A percentile compares a stretch with the other conserved stretches of the same genome.
Conservation (phyloP, 1,284 basidiomycete species). For the Microbotryomycetes sp. region DNA sequence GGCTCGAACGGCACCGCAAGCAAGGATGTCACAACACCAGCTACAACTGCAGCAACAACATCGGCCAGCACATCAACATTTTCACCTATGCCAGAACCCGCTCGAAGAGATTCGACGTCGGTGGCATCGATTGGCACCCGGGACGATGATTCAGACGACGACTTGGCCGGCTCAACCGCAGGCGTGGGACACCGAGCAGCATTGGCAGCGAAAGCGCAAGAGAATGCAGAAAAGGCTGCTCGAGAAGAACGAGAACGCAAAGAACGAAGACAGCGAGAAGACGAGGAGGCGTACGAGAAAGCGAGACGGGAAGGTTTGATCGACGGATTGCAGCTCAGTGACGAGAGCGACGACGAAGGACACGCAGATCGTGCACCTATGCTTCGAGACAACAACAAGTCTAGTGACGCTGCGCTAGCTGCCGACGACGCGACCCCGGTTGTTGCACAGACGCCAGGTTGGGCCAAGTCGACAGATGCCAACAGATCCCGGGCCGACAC, state of each 20-base stretch:
- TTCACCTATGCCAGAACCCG: background rate
- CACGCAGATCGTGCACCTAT: constrained; percentile 48
- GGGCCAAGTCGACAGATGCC: background rate
- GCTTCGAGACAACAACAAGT: background rate
- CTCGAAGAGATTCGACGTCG: background rate
- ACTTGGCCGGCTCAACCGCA: constrained; percentile 9
- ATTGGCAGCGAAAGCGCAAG: constrained; percentile 20
- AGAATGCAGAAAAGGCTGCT: constrained; percentile 20
- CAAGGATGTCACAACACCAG: background rate
- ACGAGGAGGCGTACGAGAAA: constrained; percentile 22
- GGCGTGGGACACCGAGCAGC: constrained; percentile 22
- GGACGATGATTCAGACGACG: constrained; percentile 19
- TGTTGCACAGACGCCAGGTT: background rate
- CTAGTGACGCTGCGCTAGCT: background rate
- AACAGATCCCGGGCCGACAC: constrained; percentile 19
- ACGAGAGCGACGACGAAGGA: constrained; percentile 32
- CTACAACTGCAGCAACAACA: background rate
- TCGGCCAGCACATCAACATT: background rate
- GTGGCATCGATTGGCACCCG: constrained; percentile 5
- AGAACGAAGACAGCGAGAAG: constrained; percentile 14
- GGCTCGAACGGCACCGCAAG: background rate
- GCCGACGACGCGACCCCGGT: background rate
- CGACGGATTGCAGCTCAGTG: constrained; percentile 32
- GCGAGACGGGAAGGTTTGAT: constrained; percentile 15
- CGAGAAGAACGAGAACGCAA: constrained; percentile 19